These are phyloP conservation scores for Kuraishia ogatae DNA, from an alignment of 805 yeast species.

Conservation along the genomic window DNA sequence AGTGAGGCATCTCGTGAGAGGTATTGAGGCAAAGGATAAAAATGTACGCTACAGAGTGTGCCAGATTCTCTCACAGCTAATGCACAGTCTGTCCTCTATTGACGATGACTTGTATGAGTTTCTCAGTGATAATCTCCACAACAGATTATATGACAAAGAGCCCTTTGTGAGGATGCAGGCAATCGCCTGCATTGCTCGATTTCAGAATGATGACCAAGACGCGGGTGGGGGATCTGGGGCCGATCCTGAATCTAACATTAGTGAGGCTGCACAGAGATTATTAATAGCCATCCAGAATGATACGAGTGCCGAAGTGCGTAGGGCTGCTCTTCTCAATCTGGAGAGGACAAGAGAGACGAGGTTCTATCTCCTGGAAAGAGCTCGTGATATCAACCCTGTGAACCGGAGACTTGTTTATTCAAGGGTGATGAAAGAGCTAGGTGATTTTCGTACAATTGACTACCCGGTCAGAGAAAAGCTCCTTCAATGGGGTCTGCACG, in stretches of 20 bases:
- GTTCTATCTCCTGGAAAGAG: conserved; percentile 63
- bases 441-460: conserved; percentile 45
- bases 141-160: conserved; percentile 69
- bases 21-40: conserved; percentile 68
- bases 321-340: conserved; percentile 72
- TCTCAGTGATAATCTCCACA: conserved; percentile 49
- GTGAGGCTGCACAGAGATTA: conserved; percentile 38
- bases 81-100: conserved; percentile 66
- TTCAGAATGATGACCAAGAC: conserved; percentile 48
- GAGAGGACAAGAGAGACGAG: conserved; percentile 44
- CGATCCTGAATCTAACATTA: conserved; percentile 16
- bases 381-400: conserved; percentile 65
- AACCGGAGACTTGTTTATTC: conserved; percentile 71
- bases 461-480: conserved; percentile 54
- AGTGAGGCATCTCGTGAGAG: conserved; percentile 62
- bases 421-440: conserved; percentile 56
- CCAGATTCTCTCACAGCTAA: conserved; percentile 62
- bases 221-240: conserved; percentile 19
- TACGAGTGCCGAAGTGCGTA: conserved; percentile 79
- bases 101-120: conserved; percentile 63
- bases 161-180: conserved; percentile 78
- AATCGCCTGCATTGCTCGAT: conserved; percentile 64
- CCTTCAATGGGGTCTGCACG: conserved; percentile 79
- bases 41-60: conserved; percentile 74
- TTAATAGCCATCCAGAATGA: conserved; percentile 61